These are phyloP conservation scores for Esteya vermicola DNA, from an alignment of 2,329 filamentous ascomycete species.

Conservation along the genomic window DNA sequence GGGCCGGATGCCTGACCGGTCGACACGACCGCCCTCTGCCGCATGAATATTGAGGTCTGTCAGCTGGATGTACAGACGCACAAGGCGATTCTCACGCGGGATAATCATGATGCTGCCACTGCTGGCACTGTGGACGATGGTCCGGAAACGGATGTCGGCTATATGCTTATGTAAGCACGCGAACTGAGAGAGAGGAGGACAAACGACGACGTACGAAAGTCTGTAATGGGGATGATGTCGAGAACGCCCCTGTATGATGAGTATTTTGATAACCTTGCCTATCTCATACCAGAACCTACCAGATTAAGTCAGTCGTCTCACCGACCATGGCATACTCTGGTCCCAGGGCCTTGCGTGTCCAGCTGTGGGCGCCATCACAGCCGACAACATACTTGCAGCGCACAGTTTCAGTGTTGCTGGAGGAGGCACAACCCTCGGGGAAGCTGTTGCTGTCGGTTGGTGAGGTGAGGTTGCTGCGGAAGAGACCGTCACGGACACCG, in stretches of 20 bases:
- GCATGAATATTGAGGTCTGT: slow-evolving; percentile 14
- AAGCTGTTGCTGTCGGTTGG: slow-evolving; percentile 28
- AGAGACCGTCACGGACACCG: slow-evolving; percentile 34
- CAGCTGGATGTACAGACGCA: slow-evolving; percentile 44
- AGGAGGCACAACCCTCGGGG: not conserved
- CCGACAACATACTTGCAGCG: slow-evolving; percentile 52
- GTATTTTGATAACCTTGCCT: too few relatives aligned
- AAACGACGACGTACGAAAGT: too few relatives aligned
- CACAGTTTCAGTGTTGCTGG: slow-evolving; percentile 27
- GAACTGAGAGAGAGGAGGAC: too few relatives aligned
- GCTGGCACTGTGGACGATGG: slow-evolving; percentile 35
- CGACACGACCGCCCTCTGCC: slow-evolving; percentile 29
- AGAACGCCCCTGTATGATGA: too few relatives aligned
- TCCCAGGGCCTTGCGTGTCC: slow-evolving; percentile 43
- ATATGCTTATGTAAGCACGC: too few relatives aligned
- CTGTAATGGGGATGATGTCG: slow-evolving; percentile 18
- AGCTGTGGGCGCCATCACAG: slow-evolving; percentile 54
- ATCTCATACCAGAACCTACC: too few relatives aligned
- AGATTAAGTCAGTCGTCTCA: slow-evolving; percentile 33
- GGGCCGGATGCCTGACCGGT: slow-evolving; percentile 48
- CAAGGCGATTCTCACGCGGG: slow-evolving; percentile 42
- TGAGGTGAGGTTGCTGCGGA: slow-evolving; percentile 39
- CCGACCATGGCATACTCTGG: slow-evolving; percentile 36
- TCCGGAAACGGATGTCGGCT: slow-evolving; percentile 38
- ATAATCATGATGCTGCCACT: slow-evolving; percentile 43